Percentiles rank a stretch among this genome's conserved stretches.
phyloP scores from a whole-genome alignment of 331 rosid species.

The Ulmus americana region DNA sequence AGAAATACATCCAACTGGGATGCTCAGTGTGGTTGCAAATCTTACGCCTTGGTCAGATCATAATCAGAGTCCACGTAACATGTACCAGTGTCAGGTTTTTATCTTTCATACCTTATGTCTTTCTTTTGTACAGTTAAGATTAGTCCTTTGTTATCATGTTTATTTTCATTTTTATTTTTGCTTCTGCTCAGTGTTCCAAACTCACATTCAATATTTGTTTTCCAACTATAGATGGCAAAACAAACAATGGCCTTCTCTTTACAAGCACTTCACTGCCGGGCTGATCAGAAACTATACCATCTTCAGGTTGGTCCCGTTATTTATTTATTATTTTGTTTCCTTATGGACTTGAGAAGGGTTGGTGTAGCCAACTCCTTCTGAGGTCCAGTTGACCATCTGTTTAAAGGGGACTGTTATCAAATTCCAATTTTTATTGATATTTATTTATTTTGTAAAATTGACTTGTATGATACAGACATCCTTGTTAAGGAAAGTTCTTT shows the following conservation, averaged over 20 bases:
- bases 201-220: constrained; percentile 6
- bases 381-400: too few species aligned
- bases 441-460: too few species aligned
- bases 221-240: constrained; percentile 73
- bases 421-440: too few species aligned
- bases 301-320: constrained; percentile 63
- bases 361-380: too few species aligned
- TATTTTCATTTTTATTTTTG: constrained; percentile 9
- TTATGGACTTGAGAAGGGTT: background rate
- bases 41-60: constrained; percentile 98
- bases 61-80: constrained; percentile 96
- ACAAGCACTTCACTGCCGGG: constrained; percentile 73
- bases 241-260: constrained; percentile 93
- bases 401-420: too few species aligned
- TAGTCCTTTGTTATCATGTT: background rate
- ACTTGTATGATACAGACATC: too few species aligned
- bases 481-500: too few species aligned
- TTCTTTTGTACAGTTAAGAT: background rate
- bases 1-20: constrained; percentile 95
- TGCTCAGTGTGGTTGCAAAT: constrained; percentile 91
- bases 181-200: background rate
- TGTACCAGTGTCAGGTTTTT: constrained; percentile 96
- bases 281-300: constrained; percentile 89
- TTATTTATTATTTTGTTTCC: background rate
- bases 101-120: background rate